Base-by-base conservation (phyloP, 1,284 basidiomycete species). In the Austropuccinia psidii region DNA sequence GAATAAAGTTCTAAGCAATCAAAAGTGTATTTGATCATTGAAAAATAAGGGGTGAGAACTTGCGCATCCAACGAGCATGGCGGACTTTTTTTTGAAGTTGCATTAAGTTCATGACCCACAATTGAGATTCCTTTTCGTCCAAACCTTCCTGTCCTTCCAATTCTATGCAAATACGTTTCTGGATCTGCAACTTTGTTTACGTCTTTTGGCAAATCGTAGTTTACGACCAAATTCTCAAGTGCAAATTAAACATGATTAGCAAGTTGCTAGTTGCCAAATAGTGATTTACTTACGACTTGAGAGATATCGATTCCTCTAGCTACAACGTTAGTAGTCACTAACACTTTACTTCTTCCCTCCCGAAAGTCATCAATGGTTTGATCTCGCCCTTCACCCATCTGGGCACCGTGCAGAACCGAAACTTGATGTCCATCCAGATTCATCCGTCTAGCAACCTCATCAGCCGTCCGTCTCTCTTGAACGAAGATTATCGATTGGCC, bases 251-350 rank as follows among this genome's bases (percentile, higher is more conserved):
- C 27, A 52, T 29, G 27, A 52, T 21, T n/a, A n/a, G 7, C 24
- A n/a, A 35, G 24, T 49, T 5, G 29, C 21, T 31, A 19, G n/a
- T 9, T 17, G 24, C 13, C 27, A 57, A 17, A 37, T 19, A 45
- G 31, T 96, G 93, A 21, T 9, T 8, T 9, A 91, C 97, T 93
- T 84, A 98, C 98, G 77, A 99, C 96, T 84, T 98, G 95, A 76
- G 93, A 85, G 78, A 99, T 97, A 80, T 99, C 96, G 83, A 99
- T 98, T 57, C 96, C 96, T 43, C 96, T 88, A 9, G 96, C 93
- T 77, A 98, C 90, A 78, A 99, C 96, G 82, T 99, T 98, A 68
- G 96, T 99, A 67, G 96, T 97, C 81, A 99, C 98, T 76, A 99
- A 84, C 49, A 97, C 95, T 83, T 98, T 98, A 81, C 93, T 92